These are phyloP conservation scores for Populus hybrid DNA, from an alignment of 441 rosid species.

Conservation along the genomic window DNA sequence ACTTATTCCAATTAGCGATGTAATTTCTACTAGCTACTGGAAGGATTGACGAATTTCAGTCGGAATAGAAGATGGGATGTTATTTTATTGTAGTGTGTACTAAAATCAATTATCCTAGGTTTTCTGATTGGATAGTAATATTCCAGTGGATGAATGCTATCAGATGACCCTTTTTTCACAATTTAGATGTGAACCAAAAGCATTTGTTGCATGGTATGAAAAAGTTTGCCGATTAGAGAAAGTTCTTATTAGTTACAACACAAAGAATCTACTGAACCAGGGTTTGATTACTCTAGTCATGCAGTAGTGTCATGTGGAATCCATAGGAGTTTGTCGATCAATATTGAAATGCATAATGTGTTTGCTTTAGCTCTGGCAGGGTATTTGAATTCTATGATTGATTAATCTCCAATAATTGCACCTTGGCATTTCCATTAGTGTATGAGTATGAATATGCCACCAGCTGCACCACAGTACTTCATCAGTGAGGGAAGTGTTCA, in stretches of 20 bases:
- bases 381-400: background rate
- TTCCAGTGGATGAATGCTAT: background rate
- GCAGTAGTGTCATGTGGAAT: background rate
- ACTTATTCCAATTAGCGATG: background rate
- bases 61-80: no score
- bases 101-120: no score
- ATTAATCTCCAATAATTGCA: background rate
- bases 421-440: background rate
- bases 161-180: background rate
- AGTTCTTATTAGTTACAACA: background rate
- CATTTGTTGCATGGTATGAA: background rate
- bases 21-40: background rate
- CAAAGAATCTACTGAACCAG: background rate
- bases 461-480: background rate
- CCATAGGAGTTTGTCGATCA: background rate
- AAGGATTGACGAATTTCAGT: background rate
- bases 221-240: background rate
- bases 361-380: background rate
- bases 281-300: background rate
- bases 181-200: background rate
- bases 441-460: background rate
- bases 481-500: background rate
- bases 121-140: no score
- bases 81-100: no score
- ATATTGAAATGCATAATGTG: background rate